Conservation (phyloP, 2,329 filamentous ascomycete species). For the Hysterium pulicare region DNA sequence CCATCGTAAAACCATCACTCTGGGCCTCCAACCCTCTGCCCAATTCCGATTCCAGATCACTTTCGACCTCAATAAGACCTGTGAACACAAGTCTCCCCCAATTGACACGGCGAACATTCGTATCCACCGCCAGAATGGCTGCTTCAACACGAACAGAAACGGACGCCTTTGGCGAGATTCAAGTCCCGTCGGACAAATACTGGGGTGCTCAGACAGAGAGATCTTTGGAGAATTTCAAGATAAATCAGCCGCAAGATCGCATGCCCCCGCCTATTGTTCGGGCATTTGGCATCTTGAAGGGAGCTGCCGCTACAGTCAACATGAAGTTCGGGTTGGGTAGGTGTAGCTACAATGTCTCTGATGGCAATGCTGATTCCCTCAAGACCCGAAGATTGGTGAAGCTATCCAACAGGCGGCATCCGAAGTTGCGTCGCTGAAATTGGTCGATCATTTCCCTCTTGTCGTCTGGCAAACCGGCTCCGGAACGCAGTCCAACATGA, state of each 20-base stretch:
- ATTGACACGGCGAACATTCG: slow-evolving; percentile 29
- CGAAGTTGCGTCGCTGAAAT: slow-evolving; percentile 90
- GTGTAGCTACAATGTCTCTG: slow-evolving; percentile 10
- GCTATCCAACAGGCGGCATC: slow-evolving; percentile 92
- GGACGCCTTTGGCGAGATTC: slow-evolving; percentile 96
- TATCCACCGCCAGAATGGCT: slow-evolving; percentile 33
- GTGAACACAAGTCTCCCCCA: no score
- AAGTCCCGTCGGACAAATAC: slow-evolving; percentile 90
- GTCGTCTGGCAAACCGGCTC: slow-evolving; percentile 99
- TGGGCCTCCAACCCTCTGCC: slow-evolving; percentile 12
- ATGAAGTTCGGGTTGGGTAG: slow-evolving; percentile 86
- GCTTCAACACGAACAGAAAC: slow-evolving; percentile 72
- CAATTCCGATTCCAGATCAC: slow-evolving; percentile 19
- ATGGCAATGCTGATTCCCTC: slow-evolving; percentile 15
- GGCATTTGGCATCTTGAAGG: slow-evolving; percentile 96
- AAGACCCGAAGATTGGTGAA: slow-evolving; percentile 82
- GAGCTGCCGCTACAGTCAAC: slow-evolving; percentile 92
- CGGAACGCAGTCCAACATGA: slow-evolving; percentile 99
- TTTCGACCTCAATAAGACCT: slow-evolving; percentile 25
- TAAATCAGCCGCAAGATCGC: slow-evolving; percentile 98
- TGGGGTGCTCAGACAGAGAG: slow-evolving; percentile 98
- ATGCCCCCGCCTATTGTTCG: slow-evolving; percentile 91
- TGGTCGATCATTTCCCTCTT: slow-evolving; percentile 94
- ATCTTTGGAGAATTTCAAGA: slow-evolving; percentile 95
- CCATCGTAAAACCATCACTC: slow-evolving; percentile 11